A percentile compares a stretch with the other conserved stretches of the same genome.
Conservation (phyloP, 2,329 filamentous ascomycete genomes). For the Venturia oleaginea region DNA sequence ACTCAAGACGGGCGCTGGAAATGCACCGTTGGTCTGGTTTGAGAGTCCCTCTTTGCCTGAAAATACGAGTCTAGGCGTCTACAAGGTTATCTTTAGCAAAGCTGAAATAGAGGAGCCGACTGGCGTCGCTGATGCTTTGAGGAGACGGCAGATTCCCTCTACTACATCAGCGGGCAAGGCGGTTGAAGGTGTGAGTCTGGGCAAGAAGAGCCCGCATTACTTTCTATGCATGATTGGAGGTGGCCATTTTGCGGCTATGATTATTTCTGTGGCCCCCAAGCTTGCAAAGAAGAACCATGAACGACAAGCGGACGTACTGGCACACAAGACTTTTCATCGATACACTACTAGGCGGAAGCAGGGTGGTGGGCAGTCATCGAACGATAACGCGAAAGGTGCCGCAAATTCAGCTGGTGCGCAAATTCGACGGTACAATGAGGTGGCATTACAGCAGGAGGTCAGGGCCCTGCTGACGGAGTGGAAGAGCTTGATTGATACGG, state of each 20-base stretch:
- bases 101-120: constrained; percentile 57
- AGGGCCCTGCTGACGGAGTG: constrained; percentile 72
- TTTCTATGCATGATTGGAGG: constrained; percentile 99
- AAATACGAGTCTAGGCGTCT: constrained; percentile 76
- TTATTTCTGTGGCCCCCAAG: constrained; percentile 79
- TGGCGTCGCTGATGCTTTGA: constrained; percentile 58
- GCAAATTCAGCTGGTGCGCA: constrained; percentile 90
- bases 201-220: constrained; percentile 65
- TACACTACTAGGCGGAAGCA: constrained; percentile 96
- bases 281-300: constrained; percentile 63
- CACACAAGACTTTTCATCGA: constrained; percentile 95
- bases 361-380: constrained; percentile 88
- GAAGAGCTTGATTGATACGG: constrained; percentile 74
- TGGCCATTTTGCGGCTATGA: constrained; percentile 94
- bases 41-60: constrained; percentile 63
- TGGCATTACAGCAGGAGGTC: constrained; percentile 81
- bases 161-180: constrained; percentile 22
- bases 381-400: constrained; percentile 85
- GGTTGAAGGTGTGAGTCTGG: neutral
- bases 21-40: constrained; percentile 78
- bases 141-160: constrained; percentile 67
- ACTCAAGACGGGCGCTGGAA: constrained; percentile 47
- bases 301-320: constrained; percentile 76
- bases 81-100: constrained; percentile 68
- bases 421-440: constrained; percentile 87